These are phyloP conservation scores for Paramarasmius palmivorus DNA, from an alignment of 1,284 basidiomycete species.

Conservation along the genomic window DNA sequence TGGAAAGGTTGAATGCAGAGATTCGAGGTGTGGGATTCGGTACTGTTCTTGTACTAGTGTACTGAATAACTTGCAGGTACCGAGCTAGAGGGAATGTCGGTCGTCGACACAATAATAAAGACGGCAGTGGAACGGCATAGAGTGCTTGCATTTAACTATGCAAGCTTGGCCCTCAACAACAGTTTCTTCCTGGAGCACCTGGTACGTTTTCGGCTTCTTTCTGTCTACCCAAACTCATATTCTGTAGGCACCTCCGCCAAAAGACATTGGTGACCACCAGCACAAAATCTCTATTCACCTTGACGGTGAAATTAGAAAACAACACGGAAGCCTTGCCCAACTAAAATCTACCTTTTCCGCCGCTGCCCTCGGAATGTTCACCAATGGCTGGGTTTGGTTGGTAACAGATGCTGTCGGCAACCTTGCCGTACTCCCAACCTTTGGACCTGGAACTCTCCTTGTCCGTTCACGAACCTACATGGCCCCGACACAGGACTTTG, in stretches of 20 bases:
- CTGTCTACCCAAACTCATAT: slow-evolving; percentile 10
- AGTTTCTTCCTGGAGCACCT: slow-evolving; percentile 90
- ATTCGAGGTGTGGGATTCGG: slow-evolving; percentile 58
- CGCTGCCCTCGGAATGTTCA: slow-evolving; percentile 77
- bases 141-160: slow-evolving; percentile 87
- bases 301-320: slow-evolving; percentile 39
- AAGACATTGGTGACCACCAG: slow-evolving; percentile 25
- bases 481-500: slow-evolving; percentile 27
- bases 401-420: slow-evolving; percentile 68
- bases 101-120: slow-evolving; percentile 77
- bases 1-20: slow-evolving; percentile 74
- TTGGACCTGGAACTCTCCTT: slow-evolving; percentile 89
- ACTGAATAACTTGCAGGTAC: slow-evolving; percentile 45
- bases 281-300: slow-evolving; percentile 40
- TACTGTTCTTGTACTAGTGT: not conserved
- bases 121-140: slow-evolving; percentile 64
- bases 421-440: slow-evolving; percentile 81
- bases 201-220: slow-evolving; percentile 47
- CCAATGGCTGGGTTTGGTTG: slow-evolving; percentile 88
- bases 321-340: slow-evolving; percentile 67
- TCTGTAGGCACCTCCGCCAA: slow-evolving; percentile 52
- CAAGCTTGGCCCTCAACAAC: slow-evolving; percentile 92
- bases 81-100: slow-evolving; percentile 54
- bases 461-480: slow-evolving; percentile 60
- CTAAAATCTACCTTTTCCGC: slow-evolving; percentile 80